Evolutionary conservation across 164 flowering plant genomes (phyloP).

Genomic region (Magnolia changhungtana): DNA sequence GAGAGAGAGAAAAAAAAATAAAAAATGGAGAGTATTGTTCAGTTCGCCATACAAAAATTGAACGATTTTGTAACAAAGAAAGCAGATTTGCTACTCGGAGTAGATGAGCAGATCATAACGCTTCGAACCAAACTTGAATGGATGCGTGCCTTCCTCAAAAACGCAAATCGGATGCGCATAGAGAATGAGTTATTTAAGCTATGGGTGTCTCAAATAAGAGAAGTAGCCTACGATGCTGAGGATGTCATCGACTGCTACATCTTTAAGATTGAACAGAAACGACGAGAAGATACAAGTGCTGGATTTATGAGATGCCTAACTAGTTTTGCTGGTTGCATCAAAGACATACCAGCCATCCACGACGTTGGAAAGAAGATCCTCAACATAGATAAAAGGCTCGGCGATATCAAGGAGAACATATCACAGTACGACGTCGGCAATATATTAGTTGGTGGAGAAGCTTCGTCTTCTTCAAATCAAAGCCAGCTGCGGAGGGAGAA

Average conservation of each 20-base stretch:
- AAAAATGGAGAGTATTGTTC: background rate
- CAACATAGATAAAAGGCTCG: conserved; percentile 31
- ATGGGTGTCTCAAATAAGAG: conserved; percentile 4
- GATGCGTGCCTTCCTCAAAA: conserved; percentile 1
- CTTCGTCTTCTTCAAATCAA: background rate
- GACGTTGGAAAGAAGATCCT: conserved; percentile 29
- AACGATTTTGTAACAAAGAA: background rate
- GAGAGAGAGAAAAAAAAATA: no score
- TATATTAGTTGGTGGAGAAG: conserved; percentile 5
- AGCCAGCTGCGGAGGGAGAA: conserved; percentile 21
- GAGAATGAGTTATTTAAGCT: background rate
- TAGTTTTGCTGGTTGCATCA: conserved; percentile 12
- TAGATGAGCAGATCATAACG: background rate
- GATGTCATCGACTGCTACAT: conserved; percentile 6
- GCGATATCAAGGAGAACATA: conserved; percentile 1
- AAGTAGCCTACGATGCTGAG: background rate
- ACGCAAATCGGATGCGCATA: no score
- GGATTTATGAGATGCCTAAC: background rate
- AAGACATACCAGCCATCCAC: conserved; percentile 17
- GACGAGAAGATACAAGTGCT: background rate
- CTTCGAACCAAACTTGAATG: background rate
- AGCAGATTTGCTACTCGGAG: background rate
- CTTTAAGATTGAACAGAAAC: background rate
- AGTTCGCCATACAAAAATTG: background rate
- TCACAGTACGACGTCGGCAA: no score